Base-by-base conservation (phyloP, 306 rosid species). In the Mimosa pudica region DNA sequence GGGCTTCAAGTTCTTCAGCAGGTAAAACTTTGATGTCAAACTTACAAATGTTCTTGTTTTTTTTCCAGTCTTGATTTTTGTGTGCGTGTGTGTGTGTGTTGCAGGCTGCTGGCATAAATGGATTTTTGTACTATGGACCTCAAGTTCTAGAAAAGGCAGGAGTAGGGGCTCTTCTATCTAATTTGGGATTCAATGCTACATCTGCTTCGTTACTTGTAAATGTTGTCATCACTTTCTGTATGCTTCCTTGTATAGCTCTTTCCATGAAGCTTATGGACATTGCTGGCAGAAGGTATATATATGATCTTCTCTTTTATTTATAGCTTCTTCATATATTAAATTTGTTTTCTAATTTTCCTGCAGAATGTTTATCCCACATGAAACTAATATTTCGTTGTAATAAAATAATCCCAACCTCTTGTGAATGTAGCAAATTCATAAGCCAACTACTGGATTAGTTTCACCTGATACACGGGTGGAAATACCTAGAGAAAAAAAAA, bases 1-100 rank as follows among this genome's bases (percentile, higher is more conserved):
- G 98, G 96, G 78, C 70, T 95, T 73, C 99, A 95, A 86, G 20
- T 90, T 85, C 99, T 95, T 82, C 99, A 95, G 79, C 99, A 93
- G 99, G 98, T 95, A 71, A 61, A 24, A 8, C 65, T 24, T 60
- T 9, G 9, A 20, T 6, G 35, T 60, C 16, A 60, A 60, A 60
- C 65, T 60, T 57, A 55, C 10, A 1, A 5, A 54, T 5, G 3
- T 54, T 12, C 49, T 46, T 38, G 42, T 38, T 38, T 38, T 38
- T 38, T 38, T 38, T 38, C 42, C 42, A 38, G 42, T 5, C 3
- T 5, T 38, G 42, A 38, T 38, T 2, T 38, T 16, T 24, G 30
- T 24, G 30, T 24, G 30, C 30, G 30, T 24, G 30, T 24, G 2
- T 16, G 8, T 16, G 0, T 58, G 9, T 79, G n/a, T 70, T 82